phyloP scores from a whole-genome alignment of 345 rosid genomes.

The Citrus cavaleriei region DNA sequence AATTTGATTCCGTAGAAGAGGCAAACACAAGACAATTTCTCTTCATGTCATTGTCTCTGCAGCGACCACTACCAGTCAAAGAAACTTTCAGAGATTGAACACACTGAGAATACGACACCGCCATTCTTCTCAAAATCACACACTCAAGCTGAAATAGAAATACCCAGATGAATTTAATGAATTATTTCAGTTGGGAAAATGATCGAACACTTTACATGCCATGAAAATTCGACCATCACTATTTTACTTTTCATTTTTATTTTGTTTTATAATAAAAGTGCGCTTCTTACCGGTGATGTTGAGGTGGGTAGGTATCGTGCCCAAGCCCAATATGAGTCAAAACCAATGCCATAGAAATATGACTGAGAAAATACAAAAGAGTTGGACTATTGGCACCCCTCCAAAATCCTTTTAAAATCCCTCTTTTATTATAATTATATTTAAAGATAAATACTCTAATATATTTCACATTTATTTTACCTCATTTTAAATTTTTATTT shows the following conservation, averaged over 20 bases:
- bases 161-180: background rate
- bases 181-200: background rate
- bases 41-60: background rate
- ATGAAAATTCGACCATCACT: background rate
- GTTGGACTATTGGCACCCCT: too few relatives aligned
- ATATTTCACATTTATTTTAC: too few relatives aligned
- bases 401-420: too few relatives aligned
- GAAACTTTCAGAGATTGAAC: background rate
- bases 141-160: background rate
- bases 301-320: too few relatives aligned
- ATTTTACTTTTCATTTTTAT: too few relatives aligned
- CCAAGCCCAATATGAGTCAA: too few relatives aligned
- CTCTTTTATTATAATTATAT: too few relatives aligned
- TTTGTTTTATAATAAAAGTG: background rate
- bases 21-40: background rate
- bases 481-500: too few relatives aligned
- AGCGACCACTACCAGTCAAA: background rate
- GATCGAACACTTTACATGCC: background rate
- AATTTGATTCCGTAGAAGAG: constrained; percentile 3
- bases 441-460: too few relatives aligned
- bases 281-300: too few relatives aligned
- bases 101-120: background rate
- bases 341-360: too few relatives aligned
- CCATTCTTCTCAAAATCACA: background rate
- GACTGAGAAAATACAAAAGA: too few relatives aligned